phyloP scores from a whole-genome alignment of 2,329 filamentous ascomycete genomes.

The Hypoxylon sp. region DNA sequence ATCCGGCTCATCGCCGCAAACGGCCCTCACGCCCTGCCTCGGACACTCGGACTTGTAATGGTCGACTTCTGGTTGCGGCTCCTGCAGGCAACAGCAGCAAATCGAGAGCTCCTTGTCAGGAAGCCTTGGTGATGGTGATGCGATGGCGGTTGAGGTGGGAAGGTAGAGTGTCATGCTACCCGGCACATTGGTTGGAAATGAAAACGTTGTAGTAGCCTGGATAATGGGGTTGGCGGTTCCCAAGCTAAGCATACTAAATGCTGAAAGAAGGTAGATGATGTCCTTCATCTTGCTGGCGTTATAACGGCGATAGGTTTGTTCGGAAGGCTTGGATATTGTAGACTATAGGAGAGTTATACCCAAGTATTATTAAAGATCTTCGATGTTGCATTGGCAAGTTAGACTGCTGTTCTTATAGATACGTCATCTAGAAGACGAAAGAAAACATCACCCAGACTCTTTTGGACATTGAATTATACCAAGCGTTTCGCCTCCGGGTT shows the following conservation, averaged over 20 bases:
- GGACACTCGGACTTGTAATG: constrained; percentile 17
- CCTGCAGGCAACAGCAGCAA: constrained; percentile 11
- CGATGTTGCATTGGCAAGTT: background rate
- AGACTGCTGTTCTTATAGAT: background rate
- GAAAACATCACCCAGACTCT: background rate
- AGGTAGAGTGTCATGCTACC: constrained; percentile 15
- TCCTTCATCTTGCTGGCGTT: constrained; percentile 13
- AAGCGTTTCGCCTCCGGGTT: constrained; percentile 9
- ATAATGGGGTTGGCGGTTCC: constrained; percentile 13
- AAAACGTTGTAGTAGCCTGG: background rate
- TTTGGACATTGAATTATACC: background rate
- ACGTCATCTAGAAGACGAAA: background rate
- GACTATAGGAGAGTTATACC: background rate
- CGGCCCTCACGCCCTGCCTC: constrained; percentile 11
- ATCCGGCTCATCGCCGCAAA: constrained; percentile 5
- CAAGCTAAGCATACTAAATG: constrained; percentile 1
- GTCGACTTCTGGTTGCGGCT: constrained; percentile 1
- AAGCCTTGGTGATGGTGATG: background rate
- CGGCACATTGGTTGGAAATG: constrained; percentile 13
- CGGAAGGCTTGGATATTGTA: background rate
- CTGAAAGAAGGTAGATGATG: background rate
- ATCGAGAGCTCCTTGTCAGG: constrained; percentile 14
- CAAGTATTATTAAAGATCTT: background rate
- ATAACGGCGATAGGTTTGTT: background rate
- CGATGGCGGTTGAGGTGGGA: background rate